Conservation (phyloP, 2,329 filamentous ascomycete genomes). For the Paramyrothecium roridum region DNA sequence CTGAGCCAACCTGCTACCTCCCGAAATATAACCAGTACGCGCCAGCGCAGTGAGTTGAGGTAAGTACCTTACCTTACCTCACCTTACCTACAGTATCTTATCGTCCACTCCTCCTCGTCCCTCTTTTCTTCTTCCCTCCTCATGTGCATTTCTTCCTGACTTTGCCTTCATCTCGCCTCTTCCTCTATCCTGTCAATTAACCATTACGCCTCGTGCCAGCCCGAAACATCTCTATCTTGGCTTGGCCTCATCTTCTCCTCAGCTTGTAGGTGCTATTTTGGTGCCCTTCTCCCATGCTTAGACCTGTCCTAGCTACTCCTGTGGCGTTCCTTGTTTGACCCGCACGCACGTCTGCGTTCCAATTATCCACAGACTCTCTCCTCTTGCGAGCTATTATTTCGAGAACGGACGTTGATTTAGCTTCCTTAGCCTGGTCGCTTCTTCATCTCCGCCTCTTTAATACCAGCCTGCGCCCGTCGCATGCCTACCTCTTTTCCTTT, state of each 20-base stretch:
- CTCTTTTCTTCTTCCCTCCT: background rate
- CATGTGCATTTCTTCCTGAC: background rate
- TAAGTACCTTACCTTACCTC: too few relatives aligned
- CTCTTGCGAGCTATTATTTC: background rate
- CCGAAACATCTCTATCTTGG: background rate
- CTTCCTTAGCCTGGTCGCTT: background rate
- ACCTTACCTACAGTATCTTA: background rate
- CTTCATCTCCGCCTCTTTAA: slow-evolving; percentile 2
- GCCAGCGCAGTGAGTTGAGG: too few relatives aligned
- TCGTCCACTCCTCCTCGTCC: background rate
- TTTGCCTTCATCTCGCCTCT: background rate
- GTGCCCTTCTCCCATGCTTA: background rate
- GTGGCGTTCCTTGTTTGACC: background rate
- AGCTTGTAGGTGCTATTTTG: background rate
- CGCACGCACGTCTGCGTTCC: background rate
- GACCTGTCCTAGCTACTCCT: background rate
- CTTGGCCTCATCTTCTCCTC: background rate
- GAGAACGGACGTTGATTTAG: background rate
- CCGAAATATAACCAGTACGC: too few relatives aligned
- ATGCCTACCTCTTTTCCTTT: background rate
- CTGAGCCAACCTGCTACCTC: too few relatives aligned
- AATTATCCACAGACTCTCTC: background rate
- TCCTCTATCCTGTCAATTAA: background rate
- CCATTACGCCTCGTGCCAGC: background rate
- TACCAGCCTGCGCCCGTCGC: background rate